Evolutionary conservation across 2,329 filamentous ascomycete genomes (phyloP).

Genomic region (Colletotrichum trifolii): DNA sequence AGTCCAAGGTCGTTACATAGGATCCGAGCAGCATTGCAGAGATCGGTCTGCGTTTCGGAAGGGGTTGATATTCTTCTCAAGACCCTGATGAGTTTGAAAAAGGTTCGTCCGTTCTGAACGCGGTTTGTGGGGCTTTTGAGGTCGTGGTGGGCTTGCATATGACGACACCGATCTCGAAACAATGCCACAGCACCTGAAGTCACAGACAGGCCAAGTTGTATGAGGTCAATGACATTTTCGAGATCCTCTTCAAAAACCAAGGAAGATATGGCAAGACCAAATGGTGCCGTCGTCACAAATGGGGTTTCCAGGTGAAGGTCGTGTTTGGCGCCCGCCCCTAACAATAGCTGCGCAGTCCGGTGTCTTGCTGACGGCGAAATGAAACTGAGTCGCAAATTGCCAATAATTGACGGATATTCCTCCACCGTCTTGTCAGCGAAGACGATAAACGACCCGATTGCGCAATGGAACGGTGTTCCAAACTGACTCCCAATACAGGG

Average conservation of each 20-base stretch:
- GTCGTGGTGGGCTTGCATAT: too few relatives aligned
- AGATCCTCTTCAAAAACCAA: not conserved
- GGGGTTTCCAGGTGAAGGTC: not conserved
- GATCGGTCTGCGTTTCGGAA: too few relatives aligned
- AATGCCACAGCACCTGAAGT: accelerated
- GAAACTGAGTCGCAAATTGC: not conserved
- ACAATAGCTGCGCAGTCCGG: not conserved
- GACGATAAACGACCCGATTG: not conserved
- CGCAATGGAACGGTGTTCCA: constrained; percentile 9
- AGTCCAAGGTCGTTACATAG: too few relatives aligned
- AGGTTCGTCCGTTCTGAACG: too few relatives aligned
- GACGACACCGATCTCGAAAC: too few relatives aligned
- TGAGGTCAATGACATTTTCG: not conserved
- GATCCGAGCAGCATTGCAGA: too few relatives aligned
- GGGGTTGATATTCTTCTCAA: too few relatives aligned
- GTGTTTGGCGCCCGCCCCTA: not conserved
- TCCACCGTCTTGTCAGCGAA: accelerated
- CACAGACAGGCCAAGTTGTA: not conserved
- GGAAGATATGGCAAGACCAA: not conserved
- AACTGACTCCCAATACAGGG: not conserved
- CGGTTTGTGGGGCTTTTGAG: too few relatives aligned
- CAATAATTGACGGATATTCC: not conserved
- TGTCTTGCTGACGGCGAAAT: not conserved
- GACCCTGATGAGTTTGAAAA: too few relatives aligned
- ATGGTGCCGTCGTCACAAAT: not conserved